These are phyloP conservation scores for Penicillium malachiteum DNA, from an alignment of 495 filamentous ascomycete genomes.

Conservation along the genomic window DNA sequence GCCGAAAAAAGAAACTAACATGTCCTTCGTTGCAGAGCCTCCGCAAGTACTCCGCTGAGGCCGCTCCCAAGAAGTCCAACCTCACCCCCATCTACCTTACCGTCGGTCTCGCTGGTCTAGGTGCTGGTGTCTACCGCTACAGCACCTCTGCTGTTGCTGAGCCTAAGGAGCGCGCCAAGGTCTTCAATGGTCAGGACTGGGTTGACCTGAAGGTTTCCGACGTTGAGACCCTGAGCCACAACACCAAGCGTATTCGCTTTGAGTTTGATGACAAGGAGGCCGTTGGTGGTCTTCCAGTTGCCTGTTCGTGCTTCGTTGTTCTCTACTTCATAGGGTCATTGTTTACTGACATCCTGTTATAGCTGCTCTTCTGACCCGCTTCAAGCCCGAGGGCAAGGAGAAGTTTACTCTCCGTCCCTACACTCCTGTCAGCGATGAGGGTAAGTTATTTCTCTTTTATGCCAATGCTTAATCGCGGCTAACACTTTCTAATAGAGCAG, in stretches of 20 bases:
- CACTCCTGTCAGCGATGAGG: conserved; percentile 85
- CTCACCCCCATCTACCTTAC: conserved; percentile 40
- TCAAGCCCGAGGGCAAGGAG: conserved; percentile 69
- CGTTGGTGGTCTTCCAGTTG: conserved; percentile 74
- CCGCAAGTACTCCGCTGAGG: conserved; percentile 53
- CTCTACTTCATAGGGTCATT: background rate
- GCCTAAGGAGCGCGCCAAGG: conserved; percentile 40
- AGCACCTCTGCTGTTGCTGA: conserved; percentile 34
- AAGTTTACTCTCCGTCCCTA: conserved; percentile 89
- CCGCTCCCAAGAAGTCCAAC: conserved; percentile 44
- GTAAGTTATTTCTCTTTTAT: conserved; percentile 39
- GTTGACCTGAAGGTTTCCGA: conserved; percentile 74
- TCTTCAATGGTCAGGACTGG: conserved; percentile 86
- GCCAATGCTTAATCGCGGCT: background rate
- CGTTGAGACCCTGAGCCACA: conserved; percentile 77
- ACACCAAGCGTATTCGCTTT: conserved; percentile 87
- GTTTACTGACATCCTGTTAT: conserved; percentile 7
- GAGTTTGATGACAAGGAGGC: conserved; percentile 77
- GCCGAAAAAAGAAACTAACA: background rate
- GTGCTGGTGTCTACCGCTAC: conserved; percentile 45
- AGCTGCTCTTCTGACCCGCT: conserved; percentile 85
- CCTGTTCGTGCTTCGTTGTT: conserved; percentile 52
- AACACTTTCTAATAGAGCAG: conserved; percentile 53
- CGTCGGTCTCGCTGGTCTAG: conserved; percentile 43
- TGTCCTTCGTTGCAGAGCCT: conserved; percentile 35